A percentile compares a stretch with the other conserved stretches of the same genome.
Evolutionary conservation across 2,329 filamentous ascomycete genomes (phyloP).

Genomic region (Aspergillus ruber): DNA sequence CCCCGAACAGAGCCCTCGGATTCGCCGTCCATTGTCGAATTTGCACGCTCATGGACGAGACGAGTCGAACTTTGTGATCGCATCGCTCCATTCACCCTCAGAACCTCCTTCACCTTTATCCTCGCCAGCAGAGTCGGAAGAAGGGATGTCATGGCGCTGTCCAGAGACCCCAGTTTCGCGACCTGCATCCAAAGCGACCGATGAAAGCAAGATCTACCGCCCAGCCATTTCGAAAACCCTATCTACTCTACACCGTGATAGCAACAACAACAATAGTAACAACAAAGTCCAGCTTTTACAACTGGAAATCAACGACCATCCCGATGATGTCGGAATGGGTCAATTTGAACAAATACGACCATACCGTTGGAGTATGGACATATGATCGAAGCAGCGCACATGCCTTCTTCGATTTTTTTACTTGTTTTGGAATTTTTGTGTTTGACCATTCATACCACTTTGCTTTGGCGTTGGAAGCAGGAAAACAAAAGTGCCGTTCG

Average conservation of each 20-base stretch:
- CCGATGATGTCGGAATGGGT: constrained; percentile 22
- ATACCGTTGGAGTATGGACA: constrained; percentile 41
- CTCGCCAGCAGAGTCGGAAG: constrained; percentile 27
- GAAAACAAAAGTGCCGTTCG: background rate
- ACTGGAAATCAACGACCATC: constrained; percentile 30
- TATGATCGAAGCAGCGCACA: constrained; percentile 17
- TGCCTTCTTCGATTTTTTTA: background rate
- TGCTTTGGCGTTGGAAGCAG: constrained; percentile 1
- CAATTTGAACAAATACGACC: constrained; percentile 30
- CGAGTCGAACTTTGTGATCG: constrained; percentile 16
- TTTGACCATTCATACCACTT: background rate
- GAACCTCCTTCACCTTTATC: constrained; percentile 9
- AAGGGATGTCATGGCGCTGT: constrained; percentile 24
- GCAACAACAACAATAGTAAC: too few species aligned
- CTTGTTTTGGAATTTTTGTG: constrained; percentile 1
- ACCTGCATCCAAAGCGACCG: constrained; percentile 29
- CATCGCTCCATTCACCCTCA: background rate
- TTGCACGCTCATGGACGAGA: constrained; percentile 13
- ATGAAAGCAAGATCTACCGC: constrained; percentile 24
- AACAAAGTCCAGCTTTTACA: constrained; percentile 32
- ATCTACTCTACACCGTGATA: constrained; percentile 24
- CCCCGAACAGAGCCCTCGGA: constrained; percentile 1
- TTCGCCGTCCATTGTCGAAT: constrained; percentile 13
- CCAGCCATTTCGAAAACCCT: constrained; percentile 27
- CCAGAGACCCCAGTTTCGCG: constrained; percentile 32